Evolutionary conservation across 768 basidiomycete species (phyloP).

Genomic region (Suillus paluster): DNA sequence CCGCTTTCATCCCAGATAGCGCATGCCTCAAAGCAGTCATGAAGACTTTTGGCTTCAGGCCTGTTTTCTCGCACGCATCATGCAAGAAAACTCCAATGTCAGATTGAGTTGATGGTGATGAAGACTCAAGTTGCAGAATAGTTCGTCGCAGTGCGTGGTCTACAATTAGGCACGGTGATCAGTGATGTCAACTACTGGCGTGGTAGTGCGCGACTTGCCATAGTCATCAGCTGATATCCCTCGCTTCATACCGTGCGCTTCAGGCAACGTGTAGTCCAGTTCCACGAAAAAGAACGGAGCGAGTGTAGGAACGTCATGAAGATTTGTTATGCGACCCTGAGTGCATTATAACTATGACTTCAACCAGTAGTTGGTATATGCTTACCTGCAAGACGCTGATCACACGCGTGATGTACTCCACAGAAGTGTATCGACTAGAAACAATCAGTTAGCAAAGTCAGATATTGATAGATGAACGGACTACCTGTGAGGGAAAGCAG

Average conservation of each 20-base stretch:
- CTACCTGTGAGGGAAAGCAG: slow-evolving; percentile 64
- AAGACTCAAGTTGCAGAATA: slow-evolving; percentile 4
- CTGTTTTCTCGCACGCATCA: slow-evolving; percentile 44
- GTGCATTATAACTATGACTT: neutral
- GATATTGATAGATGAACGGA: neutral
- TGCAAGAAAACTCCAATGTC: slow-evolving; percentile 46
- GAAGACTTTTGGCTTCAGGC: slow-evolving; percentile 53
- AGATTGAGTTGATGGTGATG: slow-evolving; percentile 4
- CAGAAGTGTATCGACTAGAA: slow-evolving; percentile 49
- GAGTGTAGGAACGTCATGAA: slow-evolving; percentile 70
- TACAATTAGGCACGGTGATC: slow-evolving; percentile 6
- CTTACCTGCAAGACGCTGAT: slow-evolving; percentile 64
- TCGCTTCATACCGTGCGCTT: slow-evolving; percentile 58
- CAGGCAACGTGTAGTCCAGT: slow-evolving; percentile 59
- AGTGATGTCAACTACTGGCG: slow-evolving; percentile 2
- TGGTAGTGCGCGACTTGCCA: slow-evolving; percentile 43
- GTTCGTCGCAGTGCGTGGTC: slow-evolving; percentile 6
- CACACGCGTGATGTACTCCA: slow-evolving; percentile 66
- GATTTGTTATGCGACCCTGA: slow-evolving; percentile 70
- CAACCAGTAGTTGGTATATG: neutral
- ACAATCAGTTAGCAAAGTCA: neutral
- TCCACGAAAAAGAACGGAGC: slow-evolving; percentile 82
- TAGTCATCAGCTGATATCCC: slow-evolving; percentile 46
- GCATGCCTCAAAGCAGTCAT: slow-evolving; percentile 80
- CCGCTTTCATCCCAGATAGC: slow-evolving; percentile 76